Evolutionary conservation across 2,329 filamentous ascomycete species (phyloP).

Genomic region (Pseudogymnoascus sp.): DNA sequence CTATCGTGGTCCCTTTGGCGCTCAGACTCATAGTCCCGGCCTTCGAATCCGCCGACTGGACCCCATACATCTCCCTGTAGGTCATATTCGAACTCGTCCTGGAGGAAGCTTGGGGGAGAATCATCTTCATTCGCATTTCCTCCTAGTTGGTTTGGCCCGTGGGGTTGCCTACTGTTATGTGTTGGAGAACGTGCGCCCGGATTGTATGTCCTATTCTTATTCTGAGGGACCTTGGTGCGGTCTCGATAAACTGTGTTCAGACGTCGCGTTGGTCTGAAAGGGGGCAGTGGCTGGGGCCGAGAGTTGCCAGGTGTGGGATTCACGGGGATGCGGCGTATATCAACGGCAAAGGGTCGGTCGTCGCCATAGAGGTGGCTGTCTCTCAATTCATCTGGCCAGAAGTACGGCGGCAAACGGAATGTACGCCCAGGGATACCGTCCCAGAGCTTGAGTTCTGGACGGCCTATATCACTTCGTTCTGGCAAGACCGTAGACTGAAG

Average conservation of each 20-base stretch:
- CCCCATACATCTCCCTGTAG: not conserved
- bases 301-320: not conserved
- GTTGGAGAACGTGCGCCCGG: not conserved
- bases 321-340: not conserved
- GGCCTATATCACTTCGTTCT: not conserved
- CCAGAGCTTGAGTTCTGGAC: not conserved
- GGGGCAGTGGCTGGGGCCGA: not conserved
- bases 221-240: not conserved
- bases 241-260: not conserved
- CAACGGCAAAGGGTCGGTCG: not conserved
- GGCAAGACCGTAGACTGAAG: not conserved
- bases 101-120: not conserved
- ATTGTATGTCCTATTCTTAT: not conserved
- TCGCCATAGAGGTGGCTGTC: not conserved
- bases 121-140: not conserved
- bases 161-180: not conserved
- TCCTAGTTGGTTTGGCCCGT: not conserved
- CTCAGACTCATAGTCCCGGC: not conserved
- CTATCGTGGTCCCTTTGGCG: not conserved
- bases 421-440: not conserved
- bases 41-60: not conserved
- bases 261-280: not conserved
- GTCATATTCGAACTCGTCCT: not conserved
- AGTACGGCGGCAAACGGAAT: constrained; percentile 3
- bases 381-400: not conserved